phyloP scores from a whole-genome alignment of 495 filamentous ascomycete genomes.

The Tuber aestivum region DNA sequence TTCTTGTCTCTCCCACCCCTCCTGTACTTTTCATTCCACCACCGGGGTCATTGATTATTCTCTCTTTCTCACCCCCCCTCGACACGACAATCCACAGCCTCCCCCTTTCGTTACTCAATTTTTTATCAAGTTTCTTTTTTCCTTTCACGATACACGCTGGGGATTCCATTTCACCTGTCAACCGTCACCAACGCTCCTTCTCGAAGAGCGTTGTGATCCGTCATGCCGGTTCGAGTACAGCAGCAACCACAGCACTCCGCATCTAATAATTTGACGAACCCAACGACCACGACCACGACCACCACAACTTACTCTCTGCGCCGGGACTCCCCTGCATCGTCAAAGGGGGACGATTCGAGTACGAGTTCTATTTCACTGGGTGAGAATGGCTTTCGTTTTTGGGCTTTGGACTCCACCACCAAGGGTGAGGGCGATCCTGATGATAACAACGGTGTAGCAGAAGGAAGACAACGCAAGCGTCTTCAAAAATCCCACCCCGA shows the following conservation, averaged over 20 bases:
- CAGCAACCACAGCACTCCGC: constrained; percentile 39
- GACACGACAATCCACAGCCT: constrained; percentile 10
- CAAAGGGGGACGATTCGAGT: constrained; percentile 41
- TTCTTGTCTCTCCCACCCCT: constrained; percentile 9
- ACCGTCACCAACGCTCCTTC: constrained; percentile 20
- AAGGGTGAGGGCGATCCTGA: constrained; percentile 30
- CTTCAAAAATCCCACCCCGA: constrained; percentile 37
- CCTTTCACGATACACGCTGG: constrained; percentile 1
- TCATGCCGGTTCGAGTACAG: constrained; percentile 43
- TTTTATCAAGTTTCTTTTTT: neutral
- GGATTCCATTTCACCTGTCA: constrained; percentile 8
- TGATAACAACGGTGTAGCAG: constrained; percentile 29
- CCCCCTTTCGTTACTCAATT: constrained; percentile 28
- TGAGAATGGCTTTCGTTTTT: constrained; percentile 33
- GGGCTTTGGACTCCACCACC: neutral
- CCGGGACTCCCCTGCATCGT: constrained; percentile 39
- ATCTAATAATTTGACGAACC: constrained; percentile 38
- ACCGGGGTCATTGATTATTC: neutral
- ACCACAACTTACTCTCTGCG: constrained; percentile 38
- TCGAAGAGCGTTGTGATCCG: constrained; percentile 31
- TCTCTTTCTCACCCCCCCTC: constrained; percentile 7
- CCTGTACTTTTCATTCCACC: constrained; percentile 5
- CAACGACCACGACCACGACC: constrained; percentile 32
- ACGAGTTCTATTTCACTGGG: constrained; percentile 41
- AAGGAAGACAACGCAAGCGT: constrained; percentile 41